Evolutionary conservation across 805 yeast genomes (phyloP), one percentile per base, ranked within the genome.

Genomic region (Kodamaea kakaduensis): DNA sequence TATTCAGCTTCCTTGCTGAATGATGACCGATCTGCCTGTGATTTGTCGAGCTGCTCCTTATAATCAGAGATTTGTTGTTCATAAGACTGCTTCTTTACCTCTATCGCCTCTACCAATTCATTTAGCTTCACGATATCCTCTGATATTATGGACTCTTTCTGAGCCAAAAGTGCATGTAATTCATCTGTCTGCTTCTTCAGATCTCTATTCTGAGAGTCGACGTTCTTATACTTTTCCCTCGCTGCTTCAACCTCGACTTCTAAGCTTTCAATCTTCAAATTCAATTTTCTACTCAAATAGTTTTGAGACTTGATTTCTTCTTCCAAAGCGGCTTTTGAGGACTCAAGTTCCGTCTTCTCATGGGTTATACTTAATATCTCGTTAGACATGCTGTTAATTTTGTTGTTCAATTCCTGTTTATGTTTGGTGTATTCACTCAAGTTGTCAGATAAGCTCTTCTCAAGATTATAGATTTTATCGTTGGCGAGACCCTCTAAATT

Each of bases 41-140:
- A 17, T 25, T 37, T 27, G 19, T 42, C 39, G 6, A 42, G 31
- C 28, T 48, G 37, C 7, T 39, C 36, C 25, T 41, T 37, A 23
- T 41, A 39, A 6, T 32, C 31, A 3, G 34, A 19, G 17, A 45
- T 37, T 21, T 40, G 44, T 16, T 42, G 47, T 13, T 43, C 41
- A 19, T 40, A 31, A 6, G 32, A 28, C 13, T 40, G 39, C 22
- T 42, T 36, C 28, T 46, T 44, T 16, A 37, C 31, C 25, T 50
- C 54, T 12, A 38, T 43, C 19, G 40, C 49, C 32, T 36, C 50
- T 17, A 56, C 54, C n/a, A 62, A 46, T 35, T 58, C 59, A 23
- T 45, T 51, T 43, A 64, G 38, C 32, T 55, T 58, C 25, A 41
- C 45, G 6, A 57, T 52, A 34, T 62, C 64, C 20, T 56, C 64